A percentile compares a stretch with the other conserved stretches of the same genome.
Evolutionary conservation across 2,329 filamentous ascomycete species (phyloP).

Genomic region (Colletotrichum zoysiae): DNA sequence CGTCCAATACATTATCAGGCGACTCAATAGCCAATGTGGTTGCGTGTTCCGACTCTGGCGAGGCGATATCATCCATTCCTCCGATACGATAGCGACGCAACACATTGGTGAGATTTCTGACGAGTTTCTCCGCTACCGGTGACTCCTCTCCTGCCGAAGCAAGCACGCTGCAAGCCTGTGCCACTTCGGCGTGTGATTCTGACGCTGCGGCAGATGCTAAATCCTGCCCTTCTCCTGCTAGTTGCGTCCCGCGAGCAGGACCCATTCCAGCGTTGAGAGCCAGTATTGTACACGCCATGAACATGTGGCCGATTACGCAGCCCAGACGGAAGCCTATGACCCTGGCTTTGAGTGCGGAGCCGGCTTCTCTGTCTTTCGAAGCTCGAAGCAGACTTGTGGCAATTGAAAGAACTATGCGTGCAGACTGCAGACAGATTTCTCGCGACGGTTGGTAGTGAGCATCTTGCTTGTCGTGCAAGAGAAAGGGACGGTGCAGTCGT

Average conservation of each 20-base stretch:
- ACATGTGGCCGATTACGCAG: conserved; percentile 44
- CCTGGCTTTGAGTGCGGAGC: neutral
- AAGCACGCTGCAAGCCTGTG: conserved; percentile 42
- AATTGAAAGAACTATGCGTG: conserved; percentile 44
- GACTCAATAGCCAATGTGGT: neutral
- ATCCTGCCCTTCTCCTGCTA: neutral
- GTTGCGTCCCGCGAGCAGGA: conserved; percentile 6
- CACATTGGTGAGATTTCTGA: conserved; percentile 42
- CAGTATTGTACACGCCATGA: conserved; percentile 45
- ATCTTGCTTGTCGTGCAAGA: conserved; percentile 40
- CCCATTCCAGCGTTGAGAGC: conserved; percentile 38
- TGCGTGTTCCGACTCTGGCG: neutral
- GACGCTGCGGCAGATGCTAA: neutral
- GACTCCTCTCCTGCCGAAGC: conserved; percentile 42
- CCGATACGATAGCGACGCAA: conserved; percentile 42
- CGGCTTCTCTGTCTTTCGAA: conserved; percentile 1
- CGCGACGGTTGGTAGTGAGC: conserved; percentile 35
- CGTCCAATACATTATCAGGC: neutral
- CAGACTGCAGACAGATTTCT: conserved; percentile 45
- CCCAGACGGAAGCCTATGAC: conserved; percentile 38
- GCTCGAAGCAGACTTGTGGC: conserved; percentile 42
- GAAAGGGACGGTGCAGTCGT: conserved; percentile 47
- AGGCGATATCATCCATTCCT: conserved; percentile 12
- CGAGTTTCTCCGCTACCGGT: conserved; percentile 43
- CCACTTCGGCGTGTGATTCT: conserved; percentile 38